Evolutionary conservation across 305 asterid species (phyloP).

Genomic region (Fraxinus platypoda): DNA sequence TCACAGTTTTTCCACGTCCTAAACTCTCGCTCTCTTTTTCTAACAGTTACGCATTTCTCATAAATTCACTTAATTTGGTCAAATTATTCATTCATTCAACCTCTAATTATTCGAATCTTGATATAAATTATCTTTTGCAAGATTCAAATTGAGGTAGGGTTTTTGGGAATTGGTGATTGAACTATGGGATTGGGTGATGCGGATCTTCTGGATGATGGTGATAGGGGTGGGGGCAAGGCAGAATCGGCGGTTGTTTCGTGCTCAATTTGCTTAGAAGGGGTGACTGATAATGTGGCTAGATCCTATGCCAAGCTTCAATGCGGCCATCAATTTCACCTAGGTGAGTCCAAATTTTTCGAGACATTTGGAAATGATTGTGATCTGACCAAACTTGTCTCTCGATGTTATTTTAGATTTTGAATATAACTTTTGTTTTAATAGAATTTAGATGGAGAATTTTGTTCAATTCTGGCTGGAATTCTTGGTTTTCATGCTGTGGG

Average conservation of each 20-base stretch:
- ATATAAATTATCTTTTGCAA: not conserved
- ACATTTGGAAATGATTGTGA: slow-evolving; percentile 17
- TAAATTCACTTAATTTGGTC: slow-evolving; percentile 17
- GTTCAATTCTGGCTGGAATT: slow-evolving; percentile 16
- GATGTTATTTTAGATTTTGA: not conserved
- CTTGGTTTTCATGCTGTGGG: not conserved
- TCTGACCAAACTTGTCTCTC: slow-evolving; percentile 20
- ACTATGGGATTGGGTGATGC: slow-evolving; percentile 65
- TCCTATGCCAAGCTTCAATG: slow-evolving; percentile 92
- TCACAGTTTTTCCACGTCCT: slow-evolving; percentile 26
- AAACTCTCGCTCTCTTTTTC: slow-evolving; percentile 14
- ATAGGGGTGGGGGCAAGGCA: slow-evolving; percentile 38
- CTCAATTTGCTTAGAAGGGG: slow-evolving; percentile 72
- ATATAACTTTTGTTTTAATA: not conserved
- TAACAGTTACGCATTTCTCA: slow-evolving; percentile 24
- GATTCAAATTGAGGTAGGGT: slow-evolving; percentile 5
- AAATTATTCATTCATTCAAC: slow-evolving; percentile 4
- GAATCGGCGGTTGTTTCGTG: slow-evolving; percentile 42
- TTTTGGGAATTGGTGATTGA: slow-evolving; percentile 18
- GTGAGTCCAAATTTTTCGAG: slow-evolving; percentile 38
- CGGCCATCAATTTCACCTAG: slow-evolving; percentile 90
- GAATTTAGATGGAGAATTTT: slow-evolving; percentile 1
- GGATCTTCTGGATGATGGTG: slow-evolving; percentile 56
- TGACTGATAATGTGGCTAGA: slow-evolving; percentile 59
- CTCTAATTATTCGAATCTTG: slow-evolving; percentile 11